Evolutionary conservation across 2,329 filamentous ascomycete genomes (phyloP), one percentile per base, ranked within the genome.

Genomic region (Beauveria sp.): DNA sequence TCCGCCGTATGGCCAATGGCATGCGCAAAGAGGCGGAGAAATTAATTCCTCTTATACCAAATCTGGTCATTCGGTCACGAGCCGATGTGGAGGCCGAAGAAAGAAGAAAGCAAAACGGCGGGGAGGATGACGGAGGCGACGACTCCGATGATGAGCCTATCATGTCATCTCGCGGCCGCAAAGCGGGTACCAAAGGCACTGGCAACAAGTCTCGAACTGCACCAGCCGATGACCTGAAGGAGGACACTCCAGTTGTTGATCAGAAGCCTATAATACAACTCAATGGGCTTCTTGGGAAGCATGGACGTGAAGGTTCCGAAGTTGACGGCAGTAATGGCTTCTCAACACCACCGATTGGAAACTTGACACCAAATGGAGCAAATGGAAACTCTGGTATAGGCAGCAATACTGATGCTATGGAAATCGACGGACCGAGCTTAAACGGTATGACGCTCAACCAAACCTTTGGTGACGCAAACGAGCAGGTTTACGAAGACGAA

Each of bases 1-100:
- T 98, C 55, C 86, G 95, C 49, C 92, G 95, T 71, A 96, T 97
- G 81, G 95, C 95, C 14, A 87, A 96, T 63, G 90, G 92, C 66
- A 98, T 99, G 95, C 87, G 92, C 67, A 98, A 95, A 72, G 93
- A 98, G 75, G 96, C 95, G 1, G 93, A 98, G 75, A 98, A 97
- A 74, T 84, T 99, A 47, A 93, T 96, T 16, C 93, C 93, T 6
- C 78, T 98, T 46, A 99, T 99, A 64, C 95, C 95, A 0, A 95
- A 99, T 66, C 89, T 99, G 66, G 83, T 87, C 26, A 91, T 99
- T 65, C 85, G 92, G 65, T 91, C 96, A 66, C 88, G 95, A 64
- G 95, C 93, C 20, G 95, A 98, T 72, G 92, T 98, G 7, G 95
- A 99, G 75, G 90, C 90, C 18, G 90, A 95, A 67, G 86, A 89